Evolutionary conservation across 805 yeast genomes (phyloP).

Genomic region (Lipomyces mesembrius): DNA sequence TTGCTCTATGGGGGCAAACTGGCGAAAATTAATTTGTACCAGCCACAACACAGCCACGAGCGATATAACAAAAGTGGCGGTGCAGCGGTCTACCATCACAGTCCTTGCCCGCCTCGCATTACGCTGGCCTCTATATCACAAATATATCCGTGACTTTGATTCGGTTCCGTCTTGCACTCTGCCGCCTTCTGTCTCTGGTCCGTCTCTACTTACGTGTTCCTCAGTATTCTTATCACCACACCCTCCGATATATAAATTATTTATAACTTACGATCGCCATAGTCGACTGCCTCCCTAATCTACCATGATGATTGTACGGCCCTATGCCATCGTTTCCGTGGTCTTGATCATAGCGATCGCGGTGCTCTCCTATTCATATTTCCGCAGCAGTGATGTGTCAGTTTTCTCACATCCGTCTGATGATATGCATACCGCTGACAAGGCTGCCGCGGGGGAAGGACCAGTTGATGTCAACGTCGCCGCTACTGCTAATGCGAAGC

Average conservation of each 20-base stretch:
- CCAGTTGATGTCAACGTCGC: slow-evolving; percentile 7
- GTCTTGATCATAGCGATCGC: slow-evolving; percentile 15
- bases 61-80: too few species aligned
- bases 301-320: background rate
- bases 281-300: background rate
- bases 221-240: background rate
- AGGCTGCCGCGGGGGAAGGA: slow-evolving; percentile 16
- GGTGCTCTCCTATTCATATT: slow-evolving; percentile 9
- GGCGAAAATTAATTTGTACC: too few species aligned
- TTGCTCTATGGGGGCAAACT: too few species aligned
- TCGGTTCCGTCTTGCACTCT: background rate
- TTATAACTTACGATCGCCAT: background rate
- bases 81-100: too few species aligned
- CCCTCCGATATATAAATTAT: background rate
- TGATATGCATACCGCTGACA: slow-evolving; percentile 8
- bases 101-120: too few species aligned
- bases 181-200: background rate
- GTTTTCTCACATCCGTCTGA: slow-evolving; percentile 8
- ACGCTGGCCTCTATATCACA: too few species aligned
- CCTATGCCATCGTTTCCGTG: slow-evolving; percentile 10
- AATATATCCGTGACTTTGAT: too few species aligned
- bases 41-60: too few species aligned
- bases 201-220: too few species aligned
- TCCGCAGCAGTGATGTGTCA: slow-evolving; percentile 2
- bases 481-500: background rate